Conservation (phyloP, 2,329 filamentous ascomycete species). For the Westerdykella sp. region DNA sequence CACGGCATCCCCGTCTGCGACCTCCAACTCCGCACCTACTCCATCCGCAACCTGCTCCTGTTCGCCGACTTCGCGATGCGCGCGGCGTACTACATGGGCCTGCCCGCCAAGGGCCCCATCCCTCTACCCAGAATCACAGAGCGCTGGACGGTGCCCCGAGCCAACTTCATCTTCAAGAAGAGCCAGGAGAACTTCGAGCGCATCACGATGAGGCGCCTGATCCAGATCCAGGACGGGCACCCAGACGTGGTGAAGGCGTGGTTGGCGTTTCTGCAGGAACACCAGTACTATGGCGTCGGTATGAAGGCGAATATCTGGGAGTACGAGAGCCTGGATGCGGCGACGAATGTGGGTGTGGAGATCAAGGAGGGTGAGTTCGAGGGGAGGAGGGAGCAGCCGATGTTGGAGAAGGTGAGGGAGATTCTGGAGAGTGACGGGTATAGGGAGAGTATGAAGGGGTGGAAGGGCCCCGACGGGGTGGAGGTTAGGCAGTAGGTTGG, state of each 20-base stretch:
- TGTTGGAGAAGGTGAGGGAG: constrained; percentile 33
- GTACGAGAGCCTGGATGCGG: constrained; percentile 58
- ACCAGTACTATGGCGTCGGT: constrained; percentile 91
- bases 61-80: constrained; percentile 92
- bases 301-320: constrained; percentile 99
- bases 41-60: constrained; percentile 82
- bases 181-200: constrained; percentile 96
- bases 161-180: constrained; percentile 95
- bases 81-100: constrained; percentile 86
- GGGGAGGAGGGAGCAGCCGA: constrained; percentile 26
- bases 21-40: constrained; percentile 89
- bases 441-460: constrained; percentile 28
- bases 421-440: constrained; percentile 25
- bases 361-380: constrained; percentile 20
- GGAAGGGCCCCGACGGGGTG: constrained; percentile 10
- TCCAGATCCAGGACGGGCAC: constrained; percentile 89
- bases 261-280: constrained; percentile 86
- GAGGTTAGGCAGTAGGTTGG: constrained; percentile 18
- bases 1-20: constrained; percentile 81
- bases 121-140: constrained; percentile 82
- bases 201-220: constrained; percentile 74
- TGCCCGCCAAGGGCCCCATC: constrained; percentile 78
- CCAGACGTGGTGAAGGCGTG: constrained; percentile 84
- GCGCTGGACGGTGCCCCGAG: constrained; percentile 86
- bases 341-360: constrained; percentile 24